These are phyloP conservation scores for Oleoguttula mirabilis DNA, from an alignment of 495 filamentous ascomycete species.

Conservation along the genomic window DNA sequence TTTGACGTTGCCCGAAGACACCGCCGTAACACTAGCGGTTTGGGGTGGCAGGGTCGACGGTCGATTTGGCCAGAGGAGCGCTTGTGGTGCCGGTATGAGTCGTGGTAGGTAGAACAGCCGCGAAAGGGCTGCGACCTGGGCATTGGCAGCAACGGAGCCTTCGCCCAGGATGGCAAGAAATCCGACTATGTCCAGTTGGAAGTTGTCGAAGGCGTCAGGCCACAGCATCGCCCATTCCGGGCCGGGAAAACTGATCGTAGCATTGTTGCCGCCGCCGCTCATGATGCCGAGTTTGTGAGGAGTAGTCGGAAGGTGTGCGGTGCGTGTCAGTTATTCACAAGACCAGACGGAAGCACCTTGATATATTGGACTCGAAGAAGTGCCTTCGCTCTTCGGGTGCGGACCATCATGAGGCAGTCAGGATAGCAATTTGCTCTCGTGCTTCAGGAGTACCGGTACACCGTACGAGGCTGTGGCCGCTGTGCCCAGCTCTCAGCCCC, in stretches of 20 bases:
- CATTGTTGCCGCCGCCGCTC: constrained; percentile 12
- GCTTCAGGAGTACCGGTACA: too few species aligned
- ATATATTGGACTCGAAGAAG: too few species aligned
- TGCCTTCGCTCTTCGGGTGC: too few species aligned
- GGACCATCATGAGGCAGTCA: too few species aligned
- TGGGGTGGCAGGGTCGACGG: constrained; percentile 22
- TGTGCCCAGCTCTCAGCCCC: too few species aligned
- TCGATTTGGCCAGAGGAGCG: constrained; percentile 26
- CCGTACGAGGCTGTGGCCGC: too few species aligned
- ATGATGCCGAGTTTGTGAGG: too few species aligned
- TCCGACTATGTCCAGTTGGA: constrained; percentile 33
- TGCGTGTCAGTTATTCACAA: too few species aligned
- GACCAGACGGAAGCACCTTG: too few species aligned
- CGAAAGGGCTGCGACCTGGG: constrained; percentile 31
- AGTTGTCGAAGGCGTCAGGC: constrained; percentile 13
- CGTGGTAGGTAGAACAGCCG: constrained; percentile 30
- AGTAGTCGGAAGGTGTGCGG: too few species aligned
- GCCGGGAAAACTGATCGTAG: constrained; percentile 11
- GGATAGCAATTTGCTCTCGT: too few species aligned
- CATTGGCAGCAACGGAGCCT: constrained; percentile 30
- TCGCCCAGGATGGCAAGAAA: constrained; percentile 35
- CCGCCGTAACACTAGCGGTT: constrained; percentile 24
- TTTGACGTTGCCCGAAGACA: constrained; percentile 27
- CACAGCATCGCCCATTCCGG: constrained; percentile 17
- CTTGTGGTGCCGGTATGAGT: constrained; percentile 31